A percentile compares a stretch with the other conserved stretches of the same genome.
Conservation (phyloP, 1,284 basidiomycete species). For the Apiotrichum siamense region DNA sequence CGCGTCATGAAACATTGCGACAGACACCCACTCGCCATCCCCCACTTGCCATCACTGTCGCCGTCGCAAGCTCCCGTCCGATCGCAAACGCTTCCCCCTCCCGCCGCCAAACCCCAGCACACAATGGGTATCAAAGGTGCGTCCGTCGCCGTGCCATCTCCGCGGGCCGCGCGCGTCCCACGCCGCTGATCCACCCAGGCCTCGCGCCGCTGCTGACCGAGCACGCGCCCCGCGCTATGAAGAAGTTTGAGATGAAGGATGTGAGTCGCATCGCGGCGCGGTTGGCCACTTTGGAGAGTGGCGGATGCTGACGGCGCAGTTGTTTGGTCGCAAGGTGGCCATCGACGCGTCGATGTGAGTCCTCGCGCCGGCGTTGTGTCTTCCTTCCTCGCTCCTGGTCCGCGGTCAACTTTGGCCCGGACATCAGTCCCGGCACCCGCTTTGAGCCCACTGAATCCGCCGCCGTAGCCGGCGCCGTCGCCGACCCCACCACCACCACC, state of each 20-base stretch:
- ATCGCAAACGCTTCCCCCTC: too few relatives aligned
- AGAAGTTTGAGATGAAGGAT: slow-evolving; percentile 91
- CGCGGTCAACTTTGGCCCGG: too few relatives aligned
- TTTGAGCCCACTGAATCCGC: too few relatives aligned
- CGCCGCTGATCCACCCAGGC: slow-evolving; percentile 48
- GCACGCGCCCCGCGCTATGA: slow-evolving; percentile 80
- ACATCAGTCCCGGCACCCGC: too few relatives aligned
- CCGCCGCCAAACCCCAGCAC: too few relatives aligned
- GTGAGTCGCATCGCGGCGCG: slow-evolving; percentile 23
- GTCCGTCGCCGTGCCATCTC: neutral
- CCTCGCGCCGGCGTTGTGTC: neutral
- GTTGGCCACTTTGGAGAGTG: too few relatives aligned
- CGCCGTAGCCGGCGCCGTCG: too few relatives aligned
- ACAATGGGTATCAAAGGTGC: slow-evolving; percentile 3
- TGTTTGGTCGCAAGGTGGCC: slow-evolving; percentile 96
- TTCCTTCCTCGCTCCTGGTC: slow-evolving; percentile 13
- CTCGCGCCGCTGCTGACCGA: slow-evolving; percentile 83
- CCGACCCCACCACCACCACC: too few relatives aligned
- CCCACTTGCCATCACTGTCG: too few relatives aligned
- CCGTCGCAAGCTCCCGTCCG: too few relatives aligned
- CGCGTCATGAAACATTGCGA: too few relatives aligned
- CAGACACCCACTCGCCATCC: too few relatives aligned
- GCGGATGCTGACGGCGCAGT: slow-evolving; percentile 27
- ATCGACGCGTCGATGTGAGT: slow-evolving; percentile 93
- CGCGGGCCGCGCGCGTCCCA: neutral